phyloP scores from a whole-genome alignment of 768 basidiomycete species.

The Boletus pseudo-olivaceus region DNA sequence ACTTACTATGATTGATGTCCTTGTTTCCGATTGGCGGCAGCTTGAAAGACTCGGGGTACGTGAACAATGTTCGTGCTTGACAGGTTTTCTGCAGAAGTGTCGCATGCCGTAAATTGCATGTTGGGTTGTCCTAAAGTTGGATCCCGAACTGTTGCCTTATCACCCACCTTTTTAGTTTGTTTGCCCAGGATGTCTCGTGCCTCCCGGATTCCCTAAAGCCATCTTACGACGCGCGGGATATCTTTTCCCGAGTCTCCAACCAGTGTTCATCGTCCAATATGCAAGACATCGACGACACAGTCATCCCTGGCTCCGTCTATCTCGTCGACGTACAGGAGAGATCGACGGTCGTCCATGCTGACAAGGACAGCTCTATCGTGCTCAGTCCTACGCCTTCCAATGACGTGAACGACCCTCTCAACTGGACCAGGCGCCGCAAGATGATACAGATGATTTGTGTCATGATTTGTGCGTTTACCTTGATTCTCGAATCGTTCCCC shows the following conservation, averaged over 20 bases:
- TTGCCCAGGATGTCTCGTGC: background rate
- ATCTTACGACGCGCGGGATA: background rate
- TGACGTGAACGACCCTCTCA: constrained; percentile 22
- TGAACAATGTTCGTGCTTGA: background rate
- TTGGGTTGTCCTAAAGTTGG: constrained; percentile 1
- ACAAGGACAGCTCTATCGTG: constrained; percentile 15
- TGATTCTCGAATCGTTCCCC: background rate
- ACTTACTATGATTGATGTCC: background rate
- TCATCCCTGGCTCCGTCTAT: constrained; percentile 23
- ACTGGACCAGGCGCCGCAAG: constrained; percentile 19
- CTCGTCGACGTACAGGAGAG: constrained; percentile 23
- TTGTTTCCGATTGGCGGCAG: background rate
- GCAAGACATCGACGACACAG: constrained; percentile 17
- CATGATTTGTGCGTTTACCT: constrained; percentile 16
- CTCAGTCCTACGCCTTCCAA: constrained; percentile 25
- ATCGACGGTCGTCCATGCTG: constrained; percentile 10
- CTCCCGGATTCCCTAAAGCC: background rate
- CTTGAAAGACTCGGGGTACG: background rate
- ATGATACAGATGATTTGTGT: constrained; percentile 11
- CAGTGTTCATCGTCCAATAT: background rate
- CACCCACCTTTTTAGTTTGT: background rate
- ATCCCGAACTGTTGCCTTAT: background rate
- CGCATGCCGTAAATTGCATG: background rate
- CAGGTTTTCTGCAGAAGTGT: background rate
- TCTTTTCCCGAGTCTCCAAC: background rate